phyloP scores from a whole-genome alignment of 495 filamentous ascomycete genomes.

The Xylaria longipes region DNA sequence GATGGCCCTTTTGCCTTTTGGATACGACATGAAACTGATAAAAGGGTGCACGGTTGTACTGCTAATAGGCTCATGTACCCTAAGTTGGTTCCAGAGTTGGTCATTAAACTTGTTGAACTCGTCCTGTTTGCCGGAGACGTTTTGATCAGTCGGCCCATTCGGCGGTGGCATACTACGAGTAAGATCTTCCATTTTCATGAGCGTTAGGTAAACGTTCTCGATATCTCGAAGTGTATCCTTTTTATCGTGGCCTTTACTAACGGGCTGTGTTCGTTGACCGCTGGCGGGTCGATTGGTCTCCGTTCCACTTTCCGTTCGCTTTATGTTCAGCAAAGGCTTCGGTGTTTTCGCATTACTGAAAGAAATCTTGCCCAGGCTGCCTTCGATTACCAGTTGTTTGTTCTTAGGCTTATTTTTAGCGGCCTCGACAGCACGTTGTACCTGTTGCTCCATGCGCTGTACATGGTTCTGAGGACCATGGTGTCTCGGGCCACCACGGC shows the following conservation, averaged over 20 bases:
- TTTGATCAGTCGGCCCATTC: conserved; percentile 65
- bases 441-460: conserved; percentile 99
- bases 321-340: conserved; percentile 92
- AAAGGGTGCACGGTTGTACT: conserved; percentile 84
- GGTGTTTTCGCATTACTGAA: conserved; percentile 99
- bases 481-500: conserved; percentile 72
- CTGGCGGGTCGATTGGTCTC: conserved; percentile 54
- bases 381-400: conserved; percentile 96
- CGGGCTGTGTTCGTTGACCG: conserved; percentile 53
- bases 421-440: conserved; percentile 94
- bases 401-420: conserved; percentile 97
- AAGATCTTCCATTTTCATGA: conserved; percentile 95
- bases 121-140: conserved; percentile 67
- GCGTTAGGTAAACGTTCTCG: conserved; percentile 80
- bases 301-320: conserved; percentile 77
- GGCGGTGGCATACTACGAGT: conserved; percentile 83
- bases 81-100: conserved; percentile 81
- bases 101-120: conserved; percentile 83
- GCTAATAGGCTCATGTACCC: conserved; percentile 89
- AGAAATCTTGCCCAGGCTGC: conserved; percentile 97
- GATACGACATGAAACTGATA: conserved; percentile 92
- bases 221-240: conserved; percentile 85
- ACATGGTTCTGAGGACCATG: conserved; percentile 93
- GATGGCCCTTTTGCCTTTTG: conserved; percentile 95
- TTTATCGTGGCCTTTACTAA: conserved; percentile 67